Conservation (phyloP, 495 filamentous ascomycete species). For the Pyronema omphalodes region DNA sequence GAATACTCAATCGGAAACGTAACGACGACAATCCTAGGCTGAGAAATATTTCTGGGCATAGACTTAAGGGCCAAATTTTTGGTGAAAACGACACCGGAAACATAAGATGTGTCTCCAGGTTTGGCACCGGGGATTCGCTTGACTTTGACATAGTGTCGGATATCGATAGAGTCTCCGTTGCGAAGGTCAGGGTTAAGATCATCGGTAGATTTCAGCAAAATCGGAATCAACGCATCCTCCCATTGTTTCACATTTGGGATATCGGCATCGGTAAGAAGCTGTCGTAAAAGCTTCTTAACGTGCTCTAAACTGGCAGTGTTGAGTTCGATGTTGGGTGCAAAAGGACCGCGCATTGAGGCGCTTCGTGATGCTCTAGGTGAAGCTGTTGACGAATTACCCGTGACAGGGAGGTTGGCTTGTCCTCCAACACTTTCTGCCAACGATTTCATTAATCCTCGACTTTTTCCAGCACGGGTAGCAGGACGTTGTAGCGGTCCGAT, state of each 20-base stretch:
- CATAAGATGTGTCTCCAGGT: conserved; percentile 80
- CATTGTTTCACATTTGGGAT: conserved; percentile 56
- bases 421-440: conserved; percentile 17
- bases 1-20: conserved; percentile 94
- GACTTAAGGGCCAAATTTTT: conserved; percentile 92
- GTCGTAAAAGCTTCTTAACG: conserved; percentile 63
- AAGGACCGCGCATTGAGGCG: conserved; percentile 64
- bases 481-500: conserved; percentile 19
- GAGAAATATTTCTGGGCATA: conserved; percentile 72
- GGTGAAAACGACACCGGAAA: conserved; percentile 89
- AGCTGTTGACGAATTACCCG: conserved; percentile 9
- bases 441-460: conserved; percentile 21
- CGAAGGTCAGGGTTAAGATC: conserved; percentile 88
- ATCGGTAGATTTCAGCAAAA: conserved; percentile 77
- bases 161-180: conserved; percentile 83
- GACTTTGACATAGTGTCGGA: conserved; percentile 94
- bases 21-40: conserved; percentile 78
- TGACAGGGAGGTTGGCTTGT: not conserved
- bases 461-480: conserved; percentile 17
- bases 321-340: conserved; percentile 56
- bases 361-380: conserved; percentile 36
- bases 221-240: conserved; percentile 83
- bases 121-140: conserved; percentile 86
- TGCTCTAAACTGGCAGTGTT: conserved; percentile 77
- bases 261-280: conserved; percentile 59